A percentile compares a stretch with the other conserved stretches of the same genome.
phyloP scores from a whole-genome alignment of 1,284 basidiomycete genomes.

The Fomitopsis schrenkii region DNA sequence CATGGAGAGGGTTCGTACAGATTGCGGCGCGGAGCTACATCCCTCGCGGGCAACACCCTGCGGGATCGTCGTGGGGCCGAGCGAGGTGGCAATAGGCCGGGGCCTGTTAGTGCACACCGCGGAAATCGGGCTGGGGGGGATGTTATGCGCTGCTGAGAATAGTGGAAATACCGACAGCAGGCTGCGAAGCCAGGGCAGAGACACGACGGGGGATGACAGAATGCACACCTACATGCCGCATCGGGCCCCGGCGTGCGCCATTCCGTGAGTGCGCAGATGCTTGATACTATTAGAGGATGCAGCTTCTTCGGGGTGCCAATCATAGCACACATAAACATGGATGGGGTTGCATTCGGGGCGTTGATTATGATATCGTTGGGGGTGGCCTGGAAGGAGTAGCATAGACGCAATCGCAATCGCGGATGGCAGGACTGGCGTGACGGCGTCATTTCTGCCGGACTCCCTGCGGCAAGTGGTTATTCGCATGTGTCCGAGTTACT shows the following conservation, averaged over 20 bases:
- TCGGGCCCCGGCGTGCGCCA: neutral
- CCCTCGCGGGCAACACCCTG: neutral
- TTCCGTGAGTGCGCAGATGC: neutral
- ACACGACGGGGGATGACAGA: neutral
- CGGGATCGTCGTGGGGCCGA: neutral
- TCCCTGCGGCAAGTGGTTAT: neutral
- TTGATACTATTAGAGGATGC: neutral
- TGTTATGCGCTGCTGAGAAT: neutral
- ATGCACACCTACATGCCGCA: neutral
- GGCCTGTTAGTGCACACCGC: neutral
- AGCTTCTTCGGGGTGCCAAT: neutral
- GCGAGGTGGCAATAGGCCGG: neutral
- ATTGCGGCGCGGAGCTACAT: neutral
- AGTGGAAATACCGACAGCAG: neutral
- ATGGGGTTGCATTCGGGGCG: neutral
- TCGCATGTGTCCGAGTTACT: neutral
- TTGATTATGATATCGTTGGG: neutral
- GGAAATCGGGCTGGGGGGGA: neutral
- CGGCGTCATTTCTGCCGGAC: neutral
- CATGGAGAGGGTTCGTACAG: neutral
- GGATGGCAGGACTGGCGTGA: neutral
- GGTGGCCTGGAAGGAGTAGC: neutral
- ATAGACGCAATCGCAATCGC: neutral
- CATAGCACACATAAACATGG: neutral
- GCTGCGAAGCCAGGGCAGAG: neutral